Conservation (phyloP, 2,329 filamentous ascomycete species). For the Talaromyces rugulosus region DNA sequence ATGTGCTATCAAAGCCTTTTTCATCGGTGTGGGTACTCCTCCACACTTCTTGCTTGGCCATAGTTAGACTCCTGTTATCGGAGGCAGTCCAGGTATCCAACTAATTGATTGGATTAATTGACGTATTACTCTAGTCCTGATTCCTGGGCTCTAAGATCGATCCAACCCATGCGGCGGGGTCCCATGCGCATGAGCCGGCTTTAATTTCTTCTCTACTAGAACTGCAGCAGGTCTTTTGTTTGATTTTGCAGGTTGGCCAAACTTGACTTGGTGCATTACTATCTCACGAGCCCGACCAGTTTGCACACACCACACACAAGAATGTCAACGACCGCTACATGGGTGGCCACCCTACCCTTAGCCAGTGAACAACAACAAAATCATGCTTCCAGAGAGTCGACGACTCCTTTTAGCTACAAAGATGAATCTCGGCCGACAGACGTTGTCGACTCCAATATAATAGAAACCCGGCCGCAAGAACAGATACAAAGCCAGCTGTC, state of each 20-base stretch:
- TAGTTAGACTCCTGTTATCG: conserved; percentile 10
- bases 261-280: background rate
- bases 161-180: background rate
- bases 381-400: background rate
- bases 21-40: background rate
- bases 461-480: background rate
- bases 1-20: background rate
- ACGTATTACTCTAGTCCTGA: background rate
- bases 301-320: background rate
- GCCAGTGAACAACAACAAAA: background rate
- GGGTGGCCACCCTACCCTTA: background rate
- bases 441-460: background rate
- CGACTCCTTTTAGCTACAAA: background rate
- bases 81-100: background rate
- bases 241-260: background rate
- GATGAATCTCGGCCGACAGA: background rate
- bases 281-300: background rate
- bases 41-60: background rate
- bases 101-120: background rate
- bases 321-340: background rate
- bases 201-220: background rate
- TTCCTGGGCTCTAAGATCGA: background rate
- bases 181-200: background rate
- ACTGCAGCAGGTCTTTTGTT: background rate
- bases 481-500: background rate